Conservation (phyloP, 805 yeast genomes). For the Clavispora asparagi region DNA sequence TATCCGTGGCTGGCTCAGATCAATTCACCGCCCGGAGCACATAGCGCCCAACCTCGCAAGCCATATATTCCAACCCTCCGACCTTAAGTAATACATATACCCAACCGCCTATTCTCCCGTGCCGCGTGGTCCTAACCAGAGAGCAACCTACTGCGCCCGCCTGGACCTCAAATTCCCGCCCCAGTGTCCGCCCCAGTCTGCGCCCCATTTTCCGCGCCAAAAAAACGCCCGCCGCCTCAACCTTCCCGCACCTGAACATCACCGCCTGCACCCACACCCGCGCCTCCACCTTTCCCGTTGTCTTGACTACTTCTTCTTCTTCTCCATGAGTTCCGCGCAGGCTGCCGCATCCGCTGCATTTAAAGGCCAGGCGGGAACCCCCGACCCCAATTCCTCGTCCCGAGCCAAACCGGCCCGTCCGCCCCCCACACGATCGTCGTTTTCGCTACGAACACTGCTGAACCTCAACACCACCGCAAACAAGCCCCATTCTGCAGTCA, state of each 20-base stretch:
- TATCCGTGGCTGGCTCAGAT: no score
- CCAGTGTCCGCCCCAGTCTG: no score
- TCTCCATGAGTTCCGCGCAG: conserved; percentile 25
- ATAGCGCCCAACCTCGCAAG: no score
- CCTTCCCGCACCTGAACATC: no score
- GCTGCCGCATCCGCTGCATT: conserved; percentile 44
- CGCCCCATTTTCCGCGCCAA: not conserved
- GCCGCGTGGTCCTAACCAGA: no score
- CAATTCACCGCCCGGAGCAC: no score
- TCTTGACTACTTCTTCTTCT: not conserved
- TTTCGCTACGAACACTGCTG: not conserved
- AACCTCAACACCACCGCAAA: not conserved
- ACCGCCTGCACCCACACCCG: not conserved
- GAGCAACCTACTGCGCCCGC: not conserved
- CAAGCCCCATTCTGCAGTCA: not conserved
- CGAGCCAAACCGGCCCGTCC: not conserved
- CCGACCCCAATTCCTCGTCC: not conserved
- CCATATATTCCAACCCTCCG: no score
- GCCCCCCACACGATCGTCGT: not conserved
- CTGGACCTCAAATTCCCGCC: no score
- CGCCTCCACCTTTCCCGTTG: not conserved
- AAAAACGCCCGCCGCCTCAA: no score
- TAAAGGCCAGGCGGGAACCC: conserved; percentile 16
- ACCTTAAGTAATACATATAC: no score
- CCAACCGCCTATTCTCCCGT: no score